Evolutionary conservation across 1,284 basidiomycete genomes (phyloP), one percentile per base, ranked within the genome.

Genomic region (Cutaneotrichosporon dermatis): DNA sequence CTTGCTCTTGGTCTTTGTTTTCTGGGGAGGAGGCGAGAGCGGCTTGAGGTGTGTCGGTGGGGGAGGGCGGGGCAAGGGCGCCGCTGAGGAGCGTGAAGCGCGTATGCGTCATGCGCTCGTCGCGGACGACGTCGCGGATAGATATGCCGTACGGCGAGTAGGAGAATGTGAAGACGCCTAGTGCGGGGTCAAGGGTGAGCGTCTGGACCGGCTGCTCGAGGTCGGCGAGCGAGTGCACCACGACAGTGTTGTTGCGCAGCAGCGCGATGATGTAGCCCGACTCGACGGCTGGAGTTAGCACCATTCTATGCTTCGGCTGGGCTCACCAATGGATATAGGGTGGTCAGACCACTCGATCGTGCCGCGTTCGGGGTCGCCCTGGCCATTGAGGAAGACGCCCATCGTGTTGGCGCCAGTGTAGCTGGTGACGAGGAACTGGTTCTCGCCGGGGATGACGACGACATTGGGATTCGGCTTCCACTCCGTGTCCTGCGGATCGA

Each of bases 301-400:
- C n/a, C n/a, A n/a, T n/a, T n/a, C n/a, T n/a, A n/a, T n/a, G n/a
- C n/a, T n/a, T n/a, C n/a, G 41, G 37, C 34, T 35, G 11, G 9
- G 16, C 88, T 70, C 67, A 92, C 91, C 86, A 41, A 93, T 80
- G 10, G 86, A 84, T 43, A 86, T 79, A 0, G 92, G 90, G 78
- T 93, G 86, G 49, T 81, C 83, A 1, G 84, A 81, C 90, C 90
- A 95, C 71, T 92, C 85, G 39, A 95, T 79, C 2, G 92, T 93
- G 1, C 91, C 91, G 48, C 92, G 83, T 9, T 91, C 88, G 10
- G 92, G 91, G 73, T 94, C 91, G 1, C 91, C 92, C 10, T 86
- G 83, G 0, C 86, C 85, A 33, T 84, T 90, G 63, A 95, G 81
- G 71, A 96, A 95, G 1, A 95, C 79, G 0, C 92, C 92, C 57